A percentile compares a stretch with the other conserved stretches of the same genome.
phyloP scores from a whole-genome alignment of 768 basidiomycete species.

The Leucocoprinus sp. region DNA sequence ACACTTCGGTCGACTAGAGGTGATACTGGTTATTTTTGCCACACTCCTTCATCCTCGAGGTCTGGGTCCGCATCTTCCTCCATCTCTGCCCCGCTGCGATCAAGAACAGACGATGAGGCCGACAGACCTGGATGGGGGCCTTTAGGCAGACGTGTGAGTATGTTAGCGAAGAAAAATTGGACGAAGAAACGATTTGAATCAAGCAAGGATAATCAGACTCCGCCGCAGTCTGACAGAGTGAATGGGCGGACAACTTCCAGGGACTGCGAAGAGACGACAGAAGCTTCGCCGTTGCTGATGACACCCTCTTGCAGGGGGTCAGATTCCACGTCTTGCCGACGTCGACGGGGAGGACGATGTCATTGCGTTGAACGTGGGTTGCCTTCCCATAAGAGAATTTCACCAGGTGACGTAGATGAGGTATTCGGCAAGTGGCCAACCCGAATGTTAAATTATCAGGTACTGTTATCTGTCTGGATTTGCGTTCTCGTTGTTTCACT shows the following conservation, averaged over 20 bases:
- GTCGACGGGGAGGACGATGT: background rate
- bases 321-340: background rate
- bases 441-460: slow-evolving; percentile 61
- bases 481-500: background rate
- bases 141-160: slow-evolving; percentile 46
- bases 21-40: slow-evolving; percentile 15
- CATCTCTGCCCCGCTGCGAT: slow-evolving; percentile 72
- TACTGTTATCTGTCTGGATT: slow-evolving; percentile 21
- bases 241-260: background rate
- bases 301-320: background rate
- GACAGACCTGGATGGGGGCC: slow-evolving; percentile 50
- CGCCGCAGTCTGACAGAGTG: background rate
- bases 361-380: background rate
- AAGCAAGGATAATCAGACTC: slow-evolving; percentile 15
- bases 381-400: background rate
- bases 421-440: slow-evolving; percentile 36
- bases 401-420: slow-evolving; percentile 14
- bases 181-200: background rate
- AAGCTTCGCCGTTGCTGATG: slow-evolving; percentile 6
- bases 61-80: slow-evolving; percentile 71
- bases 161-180: slow-evolving; percentile 24
- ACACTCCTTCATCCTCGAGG: slow-evolving; percentile 31
- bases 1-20: background rate
- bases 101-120: slow-evolving; percentile 38
- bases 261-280: background rate